These are phyloP conservation scores for Ramaria rubella DNA, from an alignment of 768 basidiomycete genomes.

Conservation along the genomic window DNA sequence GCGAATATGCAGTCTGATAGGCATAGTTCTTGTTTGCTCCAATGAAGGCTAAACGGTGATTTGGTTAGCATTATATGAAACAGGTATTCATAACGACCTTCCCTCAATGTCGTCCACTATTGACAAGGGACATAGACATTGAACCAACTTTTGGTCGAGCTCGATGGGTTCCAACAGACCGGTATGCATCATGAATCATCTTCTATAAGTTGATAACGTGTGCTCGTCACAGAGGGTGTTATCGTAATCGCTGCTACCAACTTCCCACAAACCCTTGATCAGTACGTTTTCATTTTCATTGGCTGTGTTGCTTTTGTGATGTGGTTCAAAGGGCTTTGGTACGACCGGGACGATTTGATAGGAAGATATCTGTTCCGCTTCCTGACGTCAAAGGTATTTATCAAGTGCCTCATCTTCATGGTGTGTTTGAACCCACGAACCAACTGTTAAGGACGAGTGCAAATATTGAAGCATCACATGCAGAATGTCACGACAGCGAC, in stretches of 20 bases:
- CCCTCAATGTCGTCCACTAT: not conserved
- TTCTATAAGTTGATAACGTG: not conserved
- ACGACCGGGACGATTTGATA: conserved; percentile 94
- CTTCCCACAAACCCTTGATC: conserved; percentile 90
- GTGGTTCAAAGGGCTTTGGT: conserved; percentile 66
- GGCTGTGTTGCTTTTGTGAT: conserved; percentile 10
- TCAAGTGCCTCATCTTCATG: not conserved
- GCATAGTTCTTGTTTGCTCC: conserved; percentile 25
- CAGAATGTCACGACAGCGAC: conserved; percentile 58
- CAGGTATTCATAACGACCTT: conserved; percentile 33
- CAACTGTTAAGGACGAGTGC: conserved; percentile 46
- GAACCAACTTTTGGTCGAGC: conserved; percentile 93
- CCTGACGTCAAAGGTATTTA: conserved; percentile 81
- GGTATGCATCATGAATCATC: conserved; percentile 14
- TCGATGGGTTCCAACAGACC: conserved; percentile 92
- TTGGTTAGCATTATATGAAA: conserved; percentile 63
- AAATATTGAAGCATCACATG: conserved; percentile 91
- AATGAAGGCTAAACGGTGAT: not conserved
- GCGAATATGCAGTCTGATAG: conserved; percentile 25
- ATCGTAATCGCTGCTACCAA: conserved; percentile 98
- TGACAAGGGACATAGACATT: conserved; percentile 43
- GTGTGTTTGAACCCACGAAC: not conserved
- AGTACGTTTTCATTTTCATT: conserved; percentile 40
- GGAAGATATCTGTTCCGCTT: conserved; percentile 84
- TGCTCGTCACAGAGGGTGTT: conserved; percentile 69